These are phyloP conservation scores for Lophiostoma macrostomum DNA, from an alignment of 495 filamentous ascomycete genomes.

Conservation along the genomic window DNA sequence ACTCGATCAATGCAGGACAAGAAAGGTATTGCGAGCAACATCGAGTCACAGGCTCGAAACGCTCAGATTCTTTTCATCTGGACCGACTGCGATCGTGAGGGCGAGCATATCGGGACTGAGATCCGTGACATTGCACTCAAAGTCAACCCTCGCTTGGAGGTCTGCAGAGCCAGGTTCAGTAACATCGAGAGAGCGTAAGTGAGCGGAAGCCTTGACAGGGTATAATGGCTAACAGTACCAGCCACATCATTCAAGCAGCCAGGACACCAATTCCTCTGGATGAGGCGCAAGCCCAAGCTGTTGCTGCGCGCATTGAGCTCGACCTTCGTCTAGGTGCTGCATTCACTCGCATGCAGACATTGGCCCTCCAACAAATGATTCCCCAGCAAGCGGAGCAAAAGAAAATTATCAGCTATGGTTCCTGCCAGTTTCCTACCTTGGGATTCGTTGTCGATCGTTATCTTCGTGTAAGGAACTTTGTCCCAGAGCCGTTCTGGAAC, in stretches of 20 bases:
- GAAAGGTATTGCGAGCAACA: constrained; percentile 77
- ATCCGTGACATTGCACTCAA: constrained; percentile 75
- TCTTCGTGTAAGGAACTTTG: constrained; percentile 86
- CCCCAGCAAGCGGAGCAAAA: constrained; percentile 49
- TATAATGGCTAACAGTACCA: background rate
- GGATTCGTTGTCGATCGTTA: constrained; percentile 97
- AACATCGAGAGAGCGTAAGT: constrained; percentile 90
- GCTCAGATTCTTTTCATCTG: constrained; percentile 80
- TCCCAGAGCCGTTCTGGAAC: constrained; percentile 87
- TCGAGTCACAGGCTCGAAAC: constrained; percentile 68
- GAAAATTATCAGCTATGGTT: constrained; percentile 82
- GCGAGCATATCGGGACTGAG: constrained; percentile 94
- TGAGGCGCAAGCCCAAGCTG: constrained; percentile 81
- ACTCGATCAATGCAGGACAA: constrained; percentile 63
- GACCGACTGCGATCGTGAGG: constrained; percentile 98
- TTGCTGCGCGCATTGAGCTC: constrained; percentile 84
- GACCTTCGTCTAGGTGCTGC: constrained; percentile 87
- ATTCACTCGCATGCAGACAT: constrained; percentile 86
- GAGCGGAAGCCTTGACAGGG: background rate
- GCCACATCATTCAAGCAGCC: constrained; percentile 83
- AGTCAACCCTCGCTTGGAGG: constrained; percentile 68
- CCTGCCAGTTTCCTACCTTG: constrained; percentile 94
- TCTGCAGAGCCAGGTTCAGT: constrained; percentile 87
- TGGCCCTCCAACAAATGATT: constrained; percentile 65
- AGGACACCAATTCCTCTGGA: constrained; percentile 73